Conservation (phyloP, 2,329 filamentous ascomycete genomes). For the Penicillium sp. region DNA sequence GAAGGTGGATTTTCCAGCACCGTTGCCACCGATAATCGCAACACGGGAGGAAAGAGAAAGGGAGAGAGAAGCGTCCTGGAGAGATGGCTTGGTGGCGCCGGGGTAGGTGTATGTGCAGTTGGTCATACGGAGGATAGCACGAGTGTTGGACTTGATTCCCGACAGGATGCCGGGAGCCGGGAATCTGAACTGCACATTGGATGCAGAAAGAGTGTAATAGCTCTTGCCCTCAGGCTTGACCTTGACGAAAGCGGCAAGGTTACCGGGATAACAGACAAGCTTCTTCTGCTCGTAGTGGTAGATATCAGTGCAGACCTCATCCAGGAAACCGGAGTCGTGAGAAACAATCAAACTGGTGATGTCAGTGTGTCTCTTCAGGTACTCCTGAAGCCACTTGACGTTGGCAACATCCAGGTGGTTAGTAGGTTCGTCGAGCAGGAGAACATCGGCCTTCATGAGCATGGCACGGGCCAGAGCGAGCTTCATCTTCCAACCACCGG, state of each 20-base stretch:
- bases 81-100: conserved; percentile 80
- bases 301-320: conserved; percentile 97
- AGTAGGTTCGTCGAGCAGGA: conserved; percentile 96
- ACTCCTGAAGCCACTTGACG: conserved; percentile 92
- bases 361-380: conserved; percentile 91
- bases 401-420: conserved; percentile 97
- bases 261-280: conserved; percentile 58
- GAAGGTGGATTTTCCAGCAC: conserved; percentile 95
- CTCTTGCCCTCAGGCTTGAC: conserved; percentile 91
- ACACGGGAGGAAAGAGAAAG: conserved; percentile 87
- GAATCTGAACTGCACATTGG: conserved; percentile 94
- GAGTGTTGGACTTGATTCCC: conserved; percentile 91
- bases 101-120: conserved; percentile 93
- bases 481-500: conserved; percentile 99
- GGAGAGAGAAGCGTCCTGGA: conserved; percentile 81
- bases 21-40: conserved; percentile 94
- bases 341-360: conserved; percentile 97
- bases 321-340: conserved; percentile 96
- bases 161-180: conserved; percentile 89
- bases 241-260: conserved; percentile 69
- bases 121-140: conserved; percentile 92
- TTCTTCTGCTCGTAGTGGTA: conserved; percentile 99
- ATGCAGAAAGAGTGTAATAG: conserved; percentile 92
- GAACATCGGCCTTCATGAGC: conserved; percentile 93
- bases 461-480: conserved; percentile 91